Percentiles rank a stretch among this genome's conserved stretches.
These are phyloP conservation scores for Schizochytrium sp. DNA, from an alignment of 108 stramenopile genomes.

Conservation along the genomic window DNA sequence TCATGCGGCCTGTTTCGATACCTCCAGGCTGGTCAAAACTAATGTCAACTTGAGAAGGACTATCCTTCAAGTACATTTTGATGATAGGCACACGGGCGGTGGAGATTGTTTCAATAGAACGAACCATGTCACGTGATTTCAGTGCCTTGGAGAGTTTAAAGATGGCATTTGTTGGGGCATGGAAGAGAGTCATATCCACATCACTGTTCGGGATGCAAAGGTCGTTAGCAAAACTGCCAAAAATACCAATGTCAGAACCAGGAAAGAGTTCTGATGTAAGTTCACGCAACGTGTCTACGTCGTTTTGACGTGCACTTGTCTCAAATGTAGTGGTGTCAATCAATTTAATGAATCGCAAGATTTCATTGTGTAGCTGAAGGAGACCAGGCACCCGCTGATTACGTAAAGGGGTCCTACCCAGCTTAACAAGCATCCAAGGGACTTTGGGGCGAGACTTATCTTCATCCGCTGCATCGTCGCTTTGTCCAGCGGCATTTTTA, in stretches of 20 bases:
- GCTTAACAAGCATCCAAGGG: background rate
- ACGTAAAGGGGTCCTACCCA: background rate
- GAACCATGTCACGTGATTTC: slow-evolving; percentile 72
- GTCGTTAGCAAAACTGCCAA: slow-evolving; percentile 92
- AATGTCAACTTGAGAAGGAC: slow-evolving; percentile 81
- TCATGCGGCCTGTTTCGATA: slow-evolving; percentile 80
- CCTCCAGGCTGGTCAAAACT: slow-evolving; percentile 88
- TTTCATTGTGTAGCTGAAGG: slow-evolving; percentile 93
- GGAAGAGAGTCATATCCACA: slow-evolving; percentile 60
- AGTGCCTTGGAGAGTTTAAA: background rate
- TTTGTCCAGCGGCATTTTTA: background rate
- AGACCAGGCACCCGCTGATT: slow-evolving; percentile 67
- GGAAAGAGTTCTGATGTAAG: slow-evolving; percentile 56
- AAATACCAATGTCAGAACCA: slow-evolving; percentile 81
- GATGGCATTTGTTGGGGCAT: slow-evolving; percentile 11
- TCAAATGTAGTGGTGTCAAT: slow-evolving; percentile 85
- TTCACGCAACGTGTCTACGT: slow-evolving; percentile 75
- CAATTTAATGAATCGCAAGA: slow-evolving; percentile 87
- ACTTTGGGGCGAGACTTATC: background rate
- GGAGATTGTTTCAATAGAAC: slow-evolving; percentile 88
- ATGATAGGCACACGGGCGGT: slow-evolving; percentile 92
- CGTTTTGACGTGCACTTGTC: slow-evolving; percentile 74
- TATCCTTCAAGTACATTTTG: slow-evolving; percentile 81
- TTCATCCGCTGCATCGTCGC: background rate
- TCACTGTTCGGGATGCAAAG: slow-evolving; percentile 80